phyloP scores from a whole-genome alignment of 345 rosid species.

The Citrus maxima region DNA sequence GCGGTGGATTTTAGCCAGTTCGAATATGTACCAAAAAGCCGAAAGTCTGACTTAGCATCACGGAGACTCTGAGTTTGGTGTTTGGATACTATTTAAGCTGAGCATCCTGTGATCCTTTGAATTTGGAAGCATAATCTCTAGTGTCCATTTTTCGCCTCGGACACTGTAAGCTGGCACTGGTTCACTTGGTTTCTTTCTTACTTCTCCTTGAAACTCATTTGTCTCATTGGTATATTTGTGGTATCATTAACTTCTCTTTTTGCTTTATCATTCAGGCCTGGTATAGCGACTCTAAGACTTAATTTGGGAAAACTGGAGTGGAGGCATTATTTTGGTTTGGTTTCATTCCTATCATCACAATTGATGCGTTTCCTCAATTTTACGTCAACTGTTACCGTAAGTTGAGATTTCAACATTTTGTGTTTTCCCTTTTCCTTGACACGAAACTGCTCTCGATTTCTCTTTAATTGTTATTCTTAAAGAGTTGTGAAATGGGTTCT shows the following conservation, averaged over 20 bases:
- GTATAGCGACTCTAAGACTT: neutral
- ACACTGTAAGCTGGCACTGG: neutral
- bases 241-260: neutral
- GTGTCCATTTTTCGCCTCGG: neutral
- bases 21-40: conserved; percentile 44
- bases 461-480: neutral
- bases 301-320: neutral
- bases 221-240: neutral
- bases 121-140: neutral
- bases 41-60: conserved; percentile 22
- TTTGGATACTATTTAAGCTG: conserved; percentile 15
- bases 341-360: neutral
- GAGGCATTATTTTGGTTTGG: conserved; percentile 6
- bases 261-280: neutral
- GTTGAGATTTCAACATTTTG: neutral
- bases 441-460: neutral
- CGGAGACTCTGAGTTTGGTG: conserved; percentile 35
- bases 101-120: conserved; percentile 5
- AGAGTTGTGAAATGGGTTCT: neutral
- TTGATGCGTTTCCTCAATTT: neutral
- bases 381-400: conserved; percentile 1
- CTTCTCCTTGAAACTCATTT: neutral
- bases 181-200: neutral
- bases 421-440: conserved; percentile 6
- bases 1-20: conserved; percentile 57